Conservation (phyloP, 371 early-diverging fungal genomes). For the Haplosporangium sp. region DNA sequence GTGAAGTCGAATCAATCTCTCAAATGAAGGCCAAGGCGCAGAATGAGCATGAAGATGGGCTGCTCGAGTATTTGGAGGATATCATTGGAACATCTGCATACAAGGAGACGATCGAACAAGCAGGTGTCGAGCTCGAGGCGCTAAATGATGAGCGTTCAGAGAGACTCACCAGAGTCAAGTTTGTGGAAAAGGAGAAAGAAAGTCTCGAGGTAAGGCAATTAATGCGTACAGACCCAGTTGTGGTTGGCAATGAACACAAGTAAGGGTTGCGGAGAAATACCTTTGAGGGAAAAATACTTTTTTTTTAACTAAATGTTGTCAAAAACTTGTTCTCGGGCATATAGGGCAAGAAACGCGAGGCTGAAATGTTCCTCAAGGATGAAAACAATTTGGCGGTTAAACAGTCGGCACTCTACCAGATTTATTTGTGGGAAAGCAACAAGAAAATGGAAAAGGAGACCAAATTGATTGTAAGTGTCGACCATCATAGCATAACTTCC, state of each 20-base stretch:
- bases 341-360: slow-evolving; percentile 85
- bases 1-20: slow-evolving; percentile 99
- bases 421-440: slow-evolving; percentile 64
- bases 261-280: neutral
- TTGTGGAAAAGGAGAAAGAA: slow-evolving; percentile 85
- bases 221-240: neutral
- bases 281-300: neutral
- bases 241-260: neutral
- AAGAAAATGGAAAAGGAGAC: slow-evolving; percentile 60
- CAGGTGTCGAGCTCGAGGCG: slow-evolving; percentile 73
- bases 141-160: slow-evolving; percentile 85
- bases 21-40: slow-evolving; percentile 98
- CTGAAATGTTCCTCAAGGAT: slow-evolving; percentile 79
- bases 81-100: slow-evolving; percentile 98
- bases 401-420: slow-evolving; percentile 83
- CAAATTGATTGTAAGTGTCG: slow-evolving; percentile 57
- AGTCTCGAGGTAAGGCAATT: slow-evolving; percentile 67
- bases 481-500: too few species aligned
- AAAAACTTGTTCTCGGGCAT: neutral
- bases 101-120: slow-evolving; percentile 89
- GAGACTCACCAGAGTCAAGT: slow-evolving; percentile 85
- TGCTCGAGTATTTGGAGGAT: slow-evolving; percentile 99
- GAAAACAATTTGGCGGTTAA: slow-evolving; percentile 84
- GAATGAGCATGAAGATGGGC: slow-evolving; percentile 94
- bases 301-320: neutral